A percentile compares a stretch with the other conserved stretches of the same genome.
Conservation (phyloP, 805 yeast species). For the Saccharomyces kudriavzevii region DNA sequence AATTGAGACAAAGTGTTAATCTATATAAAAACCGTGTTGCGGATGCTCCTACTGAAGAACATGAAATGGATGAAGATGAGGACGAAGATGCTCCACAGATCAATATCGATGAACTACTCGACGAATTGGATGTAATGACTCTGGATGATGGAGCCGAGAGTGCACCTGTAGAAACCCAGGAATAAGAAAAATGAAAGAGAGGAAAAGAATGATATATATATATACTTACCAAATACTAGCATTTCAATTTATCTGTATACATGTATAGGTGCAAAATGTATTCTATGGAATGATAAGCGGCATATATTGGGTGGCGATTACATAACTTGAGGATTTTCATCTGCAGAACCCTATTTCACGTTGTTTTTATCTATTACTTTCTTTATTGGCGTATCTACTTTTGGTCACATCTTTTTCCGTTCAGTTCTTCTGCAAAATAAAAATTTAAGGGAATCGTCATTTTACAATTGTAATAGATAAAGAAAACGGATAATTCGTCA, state of each 20-base stretch:
- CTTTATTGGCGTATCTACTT: background rate
- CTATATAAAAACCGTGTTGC: slow-evolving; percentile 51
- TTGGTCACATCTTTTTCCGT: background rate
- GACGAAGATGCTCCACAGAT: slow-evolving; percentile 85
- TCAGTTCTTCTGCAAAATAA: background rate
- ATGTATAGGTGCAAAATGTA: background rate
- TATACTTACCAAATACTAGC: background rate
- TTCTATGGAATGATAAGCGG: background rate
- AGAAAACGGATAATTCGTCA: background rate
- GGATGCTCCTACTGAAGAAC: slow-evolving; percentile 17
- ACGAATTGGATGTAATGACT: slow-evolving; percentile 90
- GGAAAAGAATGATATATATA: background rate
- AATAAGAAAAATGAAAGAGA: background rate
- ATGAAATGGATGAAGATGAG: slow-evolving; percentile 46
- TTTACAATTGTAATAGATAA: background rate
- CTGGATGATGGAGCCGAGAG: slow-evolving; percentile 43
- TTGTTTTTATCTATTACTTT: background rate
- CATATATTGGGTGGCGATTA: background rate
- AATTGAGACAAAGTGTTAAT: slow-evolving; percentile 83
- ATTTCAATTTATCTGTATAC: background rate
- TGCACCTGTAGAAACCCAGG: slow-evolving; percentile 1
- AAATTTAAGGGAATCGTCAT: background rate
- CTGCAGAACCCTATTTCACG: background rate
- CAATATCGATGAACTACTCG: slow-evolving; percentile 84
- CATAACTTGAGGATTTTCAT: too few relatives aligned